Base-by-base conservation (phyloP, 345 rosid genomes). In the Gossypium herbaceum region DNA sequence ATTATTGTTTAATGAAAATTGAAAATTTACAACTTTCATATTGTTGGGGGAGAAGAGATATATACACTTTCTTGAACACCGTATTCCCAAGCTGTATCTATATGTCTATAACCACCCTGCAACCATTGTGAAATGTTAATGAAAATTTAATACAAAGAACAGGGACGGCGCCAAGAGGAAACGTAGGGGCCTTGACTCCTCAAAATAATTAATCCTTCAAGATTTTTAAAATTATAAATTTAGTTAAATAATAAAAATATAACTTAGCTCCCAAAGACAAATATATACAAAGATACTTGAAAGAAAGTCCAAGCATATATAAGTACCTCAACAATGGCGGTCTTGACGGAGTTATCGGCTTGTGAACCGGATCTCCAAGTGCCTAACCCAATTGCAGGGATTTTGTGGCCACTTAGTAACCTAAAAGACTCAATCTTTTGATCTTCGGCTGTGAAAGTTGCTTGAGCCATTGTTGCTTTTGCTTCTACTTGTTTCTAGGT, bases 311-410 rank as follows among this genome's bases (percentile, higher is more conserved):
- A 24, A 13, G 45, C 16, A 34, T 45, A 34, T 34, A 34, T 5
- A 34, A 34, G 7, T 25, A 87, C 89, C 91, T 86, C 85, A 29
- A 82, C 65, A 64, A 86, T 77, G 39, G 91, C 90, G n/a, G 81
- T 78, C 80, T 54, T 81, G 25, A 89, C 84, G 2, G 86, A 76
- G 64, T 80, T 60, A 24, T 75, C 44, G 63, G 87, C 84, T 12
- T 39, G 57, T 65, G 85, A 78, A 19, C 88, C 88, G 39, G 90
- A 79, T 47, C 27, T 75, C 87, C 86, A 83, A 16, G 88, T 87
- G 48, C 90, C 89, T 45, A 89, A 77, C 16, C 89, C 91, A n/a
- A 85, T 76, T 43, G 86, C 83, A 15, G 88, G 91, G 75, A 89
- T 87, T 71, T 75, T 75, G 76, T 82, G 87, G 60, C 88, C 89